These are phyloP conservation scores for Chytriomyces hyalinus DNA, from an alignment of 192 early-diverging fungal species.

Conservation along the genomic window DNA sequence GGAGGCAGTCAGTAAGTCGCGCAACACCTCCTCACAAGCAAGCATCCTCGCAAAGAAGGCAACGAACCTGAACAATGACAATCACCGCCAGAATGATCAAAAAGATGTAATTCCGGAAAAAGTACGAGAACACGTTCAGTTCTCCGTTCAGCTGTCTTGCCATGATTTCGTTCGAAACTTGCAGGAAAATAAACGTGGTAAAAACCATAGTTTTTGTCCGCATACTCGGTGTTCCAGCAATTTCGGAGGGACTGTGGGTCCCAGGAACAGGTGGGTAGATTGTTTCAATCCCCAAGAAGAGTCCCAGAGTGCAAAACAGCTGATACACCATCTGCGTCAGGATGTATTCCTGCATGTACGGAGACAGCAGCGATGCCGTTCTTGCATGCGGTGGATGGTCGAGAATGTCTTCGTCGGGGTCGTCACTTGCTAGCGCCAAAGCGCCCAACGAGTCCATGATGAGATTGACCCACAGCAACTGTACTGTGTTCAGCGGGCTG, in stretches of 20 bases:
- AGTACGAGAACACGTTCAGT: slow-evolving; percentile 56
- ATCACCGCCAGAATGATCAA: slow-evolving; percentile 52
- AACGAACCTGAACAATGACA: slow-evolving; percentile 50
- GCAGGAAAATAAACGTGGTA: slow-evolving; percentile 62
- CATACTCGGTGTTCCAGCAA: slow-evolving; percentile 32
- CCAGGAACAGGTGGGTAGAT: slow-evolving; percentile 35
- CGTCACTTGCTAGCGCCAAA: slow-evolving; percentile 59
- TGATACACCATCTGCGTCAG: slow-evolving; percentile 55
- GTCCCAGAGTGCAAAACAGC: slow-evolving; percentile 46
- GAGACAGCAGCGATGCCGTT: slow-evolving; percentile 49
- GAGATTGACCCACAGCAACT: slow-evolving; percentile 68
- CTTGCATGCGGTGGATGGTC: slow-evolving; percentile 58
- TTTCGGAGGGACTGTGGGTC: not conserved
- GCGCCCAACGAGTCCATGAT: slow-evolving; percentile 70
- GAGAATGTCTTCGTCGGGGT: slow-evolving; percentile 62
- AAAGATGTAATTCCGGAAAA: slow-evolving; percentile 57
- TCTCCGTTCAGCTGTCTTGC: slow-evolving; percentile 61
- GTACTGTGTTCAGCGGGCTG: slow-evolving; percentile 60
- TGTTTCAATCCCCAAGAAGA: slow-evolving; percentile 49
- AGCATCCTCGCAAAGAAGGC: too few species aligned
- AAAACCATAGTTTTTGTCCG: slow-evolving; percentile 55
- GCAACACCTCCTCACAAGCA: not conserved
- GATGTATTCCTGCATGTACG: slow-evolving; percentile 59
- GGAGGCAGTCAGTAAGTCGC: not conserved
- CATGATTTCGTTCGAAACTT: slow-evolving; percentile 56